A percentile compares a stretch with the other conserved stretches of the same genome.
These are phyloP conservation scores for Nepenthes mirabilis DNA, from an alignment of 148 eudicot genomes.

Conservation along the genomic window DNA sequence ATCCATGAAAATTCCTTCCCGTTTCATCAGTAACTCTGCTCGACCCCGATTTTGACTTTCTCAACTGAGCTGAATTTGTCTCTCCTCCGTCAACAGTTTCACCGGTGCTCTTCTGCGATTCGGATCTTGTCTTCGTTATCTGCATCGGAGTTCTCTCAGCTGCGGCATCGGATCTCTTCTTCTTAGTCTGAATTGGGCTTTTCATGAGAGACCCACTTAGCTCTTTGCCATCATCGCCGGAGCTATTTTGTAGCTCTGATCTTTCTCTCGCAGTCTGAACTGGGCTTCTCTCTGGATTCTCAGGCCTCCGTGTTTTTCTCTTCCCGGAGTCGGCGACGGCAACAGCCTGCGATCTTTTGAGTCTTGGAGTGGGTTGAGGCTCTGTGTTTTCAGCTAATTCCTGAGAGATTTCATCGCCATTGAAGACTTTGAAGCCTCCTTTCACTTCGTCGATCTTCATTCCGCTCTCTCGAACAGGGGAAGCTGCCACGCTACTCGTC, in stretches of 20 bases:
- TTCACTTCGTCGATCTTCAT: constrained; percentile 36
- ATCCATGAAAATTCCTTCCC: constrained; percentile 1
- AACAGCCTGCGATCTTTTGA: not conserved
- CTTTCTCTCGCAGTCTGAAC: constrained; percentile 22
- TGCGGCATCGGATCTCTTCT: constrained; percentile 18
- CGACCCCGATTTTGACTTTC: constrained; percentile 21
- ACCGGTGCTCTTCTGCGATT: constrained; percentile 2
- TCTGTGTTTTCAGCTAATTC: constrained; percentile 12
- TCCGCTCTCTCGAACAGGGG: constrained; percentile 57
- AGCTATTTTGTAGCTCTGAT: constrained; percentile 21
- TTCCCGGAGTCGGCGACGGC: constrained; percentile 15
- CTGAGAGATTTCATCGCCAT: constrained; percentile 13
- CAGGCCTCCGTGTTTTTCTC: constrained; percentile 50
- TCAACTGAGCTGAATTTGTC: constrained; percentile 12
- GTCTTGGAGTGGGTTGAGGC: not conserved
- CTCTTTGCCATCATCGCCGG: constrained; percentile 15
- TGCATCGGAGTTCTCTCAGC: constrained; percentile 10
- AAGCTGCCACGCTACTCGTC: constrained; percentile 16
- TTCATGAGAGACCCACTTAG: not conserved
- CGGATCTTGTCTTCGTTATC: constrained; percentile 17
- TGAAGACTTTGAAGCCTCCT: constrained; percentile 39
- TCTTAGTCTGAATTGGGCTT: constrained; percentile 18
- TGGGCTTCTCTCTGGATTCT: constrained; percentile 19
- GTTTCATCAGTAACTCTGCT: constrained; percentile 7
- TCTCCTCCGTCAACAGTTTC: constrained; percentile 6